These are phyloP conservation scores for Cercospora zeae-maydis DNA, from an alignment of 2,329 filamentous ascomycete species.

Conservation along the genomic window DNA sequence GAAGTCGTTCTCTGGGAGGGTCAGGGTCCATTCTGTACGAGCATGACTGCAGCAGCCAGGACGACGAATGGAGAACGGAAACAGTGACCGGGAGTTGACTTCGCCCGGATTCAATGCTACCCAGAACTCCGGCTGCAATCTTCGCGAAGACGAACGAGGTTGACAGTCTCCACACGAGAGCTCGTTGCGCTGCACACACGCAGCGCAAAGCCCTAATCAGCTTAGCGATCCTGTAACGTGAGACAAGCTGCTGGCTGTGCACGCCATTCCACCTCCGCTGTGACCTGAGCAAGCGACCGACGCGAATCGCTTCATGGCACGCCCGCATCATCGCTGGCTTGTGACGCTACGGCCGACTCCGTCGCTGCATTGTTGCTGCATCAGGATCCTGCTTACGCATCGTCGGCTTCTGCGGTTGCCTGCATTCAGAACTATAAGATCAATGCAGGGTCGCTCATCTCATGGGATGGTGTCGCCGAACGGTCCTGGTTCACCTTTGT, in stretches of 20 bases:
- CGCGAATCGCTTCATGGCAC: neutral
- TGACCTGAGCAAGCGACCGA: neutral
- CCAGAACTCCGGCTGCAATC: neutral
- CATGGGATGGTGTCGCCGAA: neutral
- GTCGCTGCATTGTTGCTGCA: neutral
- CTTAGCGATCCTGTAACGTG: neutral
- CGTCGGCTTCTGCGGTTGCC: neutral
- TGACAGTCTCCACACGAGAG: neutral
- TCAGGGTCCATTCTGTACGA: neutral
- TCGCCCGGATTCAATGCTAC: neutral
- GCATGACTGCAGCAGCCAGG: neutral
- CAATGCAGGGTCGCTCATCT: neutral
- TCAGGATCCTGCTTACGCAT: neutral
- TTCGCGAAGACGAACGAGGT: neutral
- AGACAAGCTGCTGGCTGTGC: neutral
- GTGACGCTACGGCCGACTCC: neutral
- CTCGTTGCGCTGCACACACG: neutral
- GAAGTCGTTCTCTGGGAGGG: neutral
- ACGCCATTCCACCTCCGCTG: neutral
- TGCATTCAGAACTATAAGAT: neutral
- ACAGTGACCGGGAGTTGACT: neutral
- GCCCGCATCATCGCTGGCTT: neutral
- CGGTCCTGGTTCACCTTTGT: neutral
- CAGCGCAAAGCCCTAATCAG: neutral
- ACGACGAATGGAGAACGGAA: neutral